Conservation (phyloP, 768 basidiomycete genomes). For the Mycena metata region DNA sequence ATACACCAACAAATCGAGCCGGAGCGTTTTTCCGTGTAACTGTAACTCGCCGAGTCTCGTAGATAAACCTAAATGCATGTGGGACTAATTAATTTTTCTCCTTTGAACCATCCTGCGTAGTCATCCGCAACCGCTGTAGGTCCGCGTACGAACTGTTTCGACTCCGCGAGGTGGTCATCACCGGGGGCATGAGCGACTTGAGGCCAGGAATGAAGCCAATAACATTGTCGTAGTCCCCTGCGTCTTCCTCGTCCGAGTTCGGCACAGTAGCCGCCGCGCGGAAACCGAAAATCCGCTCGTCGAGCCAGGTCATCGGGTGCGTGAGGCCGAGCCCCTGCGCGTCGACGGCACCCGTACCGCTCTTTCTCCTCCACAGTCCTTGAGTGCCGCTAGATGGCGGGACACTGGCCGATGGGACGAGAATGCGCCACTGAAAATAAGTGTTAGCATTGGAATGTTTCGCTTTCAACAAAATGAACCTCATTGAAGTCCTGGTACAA, state of each 20-base stretch:
- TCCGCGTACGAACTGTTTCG: constrained; percentile 38
- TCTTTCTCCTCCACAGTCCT: constrained; percentile 85
- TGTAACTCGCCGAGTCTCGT: too few species aligned
- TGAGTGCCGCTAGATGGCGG: constrained; percentile 83
- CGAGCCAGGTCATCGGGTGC: constrained; percentile 96
- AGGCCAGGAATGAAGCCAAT: constrained; percentile 69
- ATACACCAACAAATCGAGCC: too few species aligned
- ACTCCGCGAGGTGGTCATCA: constrained; percentile 18
- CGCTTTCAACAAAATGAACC: constrained; percentile 54
- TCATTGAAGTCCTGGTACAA: constrained; percentile 90
- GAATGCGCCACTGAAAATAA: constrained; percentile 73
- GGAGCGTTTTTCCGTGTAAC: too few species aligned
- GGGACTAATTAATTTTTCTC: background rate
- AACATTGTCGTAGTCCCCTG: constrained; percentile 94
- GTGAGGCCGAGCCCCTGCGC: constrained; percentile 76
- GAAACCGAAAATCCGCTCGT: constrained; percentile 92
- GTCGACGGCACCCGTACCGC: constrained; percentile 85
- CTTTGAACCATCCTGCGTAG: constrained; percentile 9
- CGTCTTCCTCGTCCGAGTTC: constrained; percentile 87
- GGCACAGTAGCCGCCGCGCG: constrained; percentile 74
- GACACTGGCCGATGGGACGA: constrained; percentile 86
- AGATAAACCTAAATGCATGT: too few species aligned
- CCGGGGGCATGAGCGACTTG: background rate
- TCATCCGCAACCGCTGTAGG: constrained; percentile 29
- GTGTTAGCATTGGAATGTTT: constrained; percentile 22